Evolutionary conservation across 164 flowering plant species (phyloP).

Genomic region (Vitis labrusca): DNA sequence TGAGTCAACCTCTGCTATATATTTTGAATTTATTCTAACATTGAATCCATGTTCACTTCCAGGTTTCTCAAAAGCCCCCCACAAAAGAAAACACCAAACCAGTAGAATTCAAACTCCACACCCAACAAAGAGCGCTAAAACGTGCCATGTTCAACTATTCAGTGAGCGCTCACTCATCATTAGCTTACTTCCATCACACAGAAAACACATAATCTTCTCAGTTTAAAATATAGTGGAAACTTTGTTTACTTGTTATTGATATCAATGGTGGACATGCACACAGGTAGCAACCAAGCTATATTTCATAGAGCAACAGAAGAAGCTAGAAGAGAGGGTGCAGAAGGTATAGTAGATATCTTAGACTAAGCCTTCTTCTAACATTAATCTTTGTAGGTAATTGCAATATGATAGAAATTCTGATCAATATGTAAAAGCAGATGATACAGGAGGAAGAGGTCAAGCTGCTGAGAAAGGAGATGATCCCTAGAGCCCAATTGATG

Average conservation of each 20-base stretch:
- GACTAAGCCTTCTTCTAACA: too few relatives aligned
- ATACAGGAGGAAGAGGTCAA: conserved; percentile 78
- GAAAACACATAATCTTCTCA: too few relatives aligned
- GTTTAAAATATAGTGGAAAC: too few relatives aligned
- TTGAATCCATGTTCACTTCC: background rate
- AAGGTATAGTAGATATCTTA: conserved; percentile 37
- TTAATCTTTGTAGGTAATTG: too few relatives aligned
- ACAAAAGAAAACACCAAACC: conserved; percentile 62
- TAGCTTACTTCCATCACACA: too few relatives aligned
- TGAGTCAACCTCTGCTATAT: too few relatives aligned
- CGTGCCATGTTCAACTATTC: conserved; percentile 69
- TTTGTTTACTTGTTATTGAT: too few relatives aligned
- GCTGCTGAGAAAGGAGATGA: conserved; percentile 74
- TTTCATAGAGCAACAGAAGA: conserved; percentile 47
- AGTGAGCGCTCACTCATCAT: conserved; percentile 26
- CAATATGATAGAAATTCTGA: background rate
- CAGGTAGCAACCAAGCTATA: conserved; percentile 62
- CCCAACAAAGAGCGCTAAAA: conserved; percentile 59
- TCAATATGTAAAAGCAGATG: conserved; percentile 29
- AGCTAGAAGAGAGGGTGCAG: conserved; percentile 44
- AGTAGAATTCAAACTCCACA: conserved; percentile 57
- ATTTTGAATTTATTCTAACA: too few relatives aligned
- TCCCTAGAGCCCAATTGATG: conserved; percentile 87
- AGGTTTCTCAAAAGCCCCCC: conserved; percentile 40
- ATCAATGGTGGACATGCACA: too few relatives aligned